Base-by-base conservation (phyloP, 164 flowering plant species). In the Echeveria elegans region DNA sequence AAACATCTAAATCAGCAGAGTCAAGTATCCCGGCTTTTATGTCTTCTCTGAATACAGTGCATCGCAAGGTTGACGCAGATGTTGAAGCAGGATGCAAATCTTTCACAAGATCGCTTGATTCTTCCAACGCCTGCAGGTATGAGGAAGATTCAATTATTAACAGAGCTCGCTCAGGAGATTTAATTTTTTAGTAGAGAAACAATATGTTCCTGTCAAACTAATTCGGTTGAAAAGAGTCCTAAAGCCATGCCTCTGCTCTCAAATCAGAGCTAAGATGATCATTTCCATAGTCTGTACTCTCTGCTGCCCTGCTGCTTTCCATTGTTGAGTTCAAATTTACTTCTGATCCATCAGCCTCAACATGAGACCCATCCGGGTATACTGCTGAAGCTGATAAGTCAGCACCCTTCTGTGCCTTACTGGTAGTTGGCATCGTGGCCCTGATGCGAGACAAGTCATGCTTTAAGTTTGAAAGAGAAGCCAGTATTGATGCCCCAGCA, bases 401-500 rank as follows among this genome's bases (percentile, higher is more conserved):
- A 40, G 77, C 38, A 64, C 78, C 81, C 48, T 69, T 83, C 24
- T 79, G 78, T 34, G 77, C 56, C 81, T 85, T 86, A 72, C 77
- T 71, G 68, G 72, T 68, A 67, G 69, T 67, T 63, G 70, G 81
- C 52, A 77, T 65, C 10, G 83, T 71, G 61, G 88, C 18, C 18
- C 15, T 43, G 47, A 43, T 43, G 47, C 80, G 83, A 16, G 91
- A 78, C 43, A 84, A 47, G 72, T 86, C 90, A 58, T 74, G 84
- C 66, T 84, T 76, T 61, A 77, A 67, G 72, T 71, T 82, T 65
- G 95, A 89, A 34, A 91, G 80, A 63, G 95, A 88, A 63, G 92
- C 92, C 81, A 91, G 77, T 70, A 87, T 88, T n/a, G 92, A 82
- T n/a, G 94, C 97, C 69, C 90, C 93, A 52, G 82, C 83, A 40